Evolutionary conservation across 1,284 basidiomycete genomes (phyloP), one percentile per base, ranked within the genome.

Genomic region (Leccinum solheimii): DNA sequence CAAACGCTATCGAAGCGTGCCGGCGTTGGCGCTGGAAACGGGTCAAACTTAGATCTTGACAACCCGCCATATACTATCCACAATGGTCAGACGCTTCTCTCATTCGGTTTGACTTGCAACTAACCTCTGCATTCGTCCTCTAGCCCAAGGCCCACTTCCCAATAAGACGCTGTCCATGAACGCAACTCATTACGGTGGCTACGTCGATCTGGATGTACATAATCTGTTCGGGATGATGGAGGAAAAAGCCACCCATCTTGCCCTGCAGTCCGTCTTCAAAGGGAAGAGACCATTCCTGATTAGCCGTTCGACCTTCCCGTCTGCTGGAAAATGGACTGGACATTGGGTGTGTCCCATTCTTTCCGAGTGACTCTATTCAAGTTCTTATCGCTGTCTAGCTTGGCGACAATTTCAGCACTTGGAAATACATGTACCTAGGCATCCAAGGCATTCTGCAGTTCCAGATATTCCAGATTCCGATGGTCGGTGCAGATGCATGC

Each of bases 401-500:
- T 13, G 88, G 88, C 0, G 89, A 93, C 72, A 93, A 93, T 72
- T 86, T 81, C 69, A 88, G 81, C 45, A 70, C 76, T 61, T 91
- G 90, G 87, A 72, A 83, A 52, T 88, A 86, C 75, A 78, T 87
- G 78, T 75, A 81, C 55, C 74, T 81, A 66, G 82, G 75, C 52
- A 85, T 87, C 65, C 83, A 89, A 72, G 90, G 89, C 6, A 76
- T 89, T 48, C 76, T 92, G 11, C 88, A 91, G 70, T 91, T 91
- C 81, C 88, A 90, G 75, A 77, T 91, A 51, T 89, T 85, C 80
- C 85, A 88, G 69, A 86, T 90, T 62, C 89, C 88, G 2, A 86
- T 92, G 74, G 88, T 91, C 26, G 91, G 91, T 14, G 86, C 90
- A 2, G 90, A 92, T 64, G 83, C 84, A 1, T 90, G 86, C 70